These are phyloP conservation scores for Syzygium aqueum DNA, from an alignment of 345 rosid genomes.

Conservation along the genomic window DNA sequence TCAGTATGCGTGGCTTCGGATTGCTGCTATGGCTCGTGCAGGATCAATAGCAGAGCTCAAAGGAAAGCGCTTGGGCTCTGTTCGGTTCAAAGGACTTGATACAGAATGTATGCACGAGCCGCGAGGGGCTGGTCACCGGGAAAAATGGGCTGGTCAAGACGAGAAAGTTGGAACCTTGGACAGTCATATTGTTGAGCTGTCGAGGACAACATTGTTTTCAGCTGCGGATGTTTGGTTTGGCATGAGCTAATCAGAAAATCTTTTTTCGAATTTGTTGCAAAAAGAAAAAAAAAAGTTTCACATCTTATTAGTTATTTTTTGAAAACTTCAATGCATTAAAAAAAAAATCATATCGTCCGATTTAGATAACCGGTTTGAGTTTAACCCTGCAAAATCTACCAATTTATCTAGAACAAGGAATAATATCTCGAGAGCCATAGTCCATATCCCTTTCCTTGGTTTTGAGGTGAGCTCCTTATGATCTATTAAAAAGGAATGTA, in stretches of 20 bases:
- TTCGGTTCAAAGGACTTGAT: not conserved
- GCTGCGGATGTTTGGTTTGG: not conserved
- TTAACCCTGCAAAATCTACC: not conserved
- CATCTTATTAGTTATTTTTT: not conserved
- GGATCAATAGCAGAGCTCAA: not conserved
- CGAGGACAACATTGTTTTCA: not conserved
- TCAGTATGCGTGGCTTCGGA: not conserved
- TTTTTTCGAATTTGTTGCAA: not conserved
- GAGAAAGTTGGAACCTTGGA: not conserved
- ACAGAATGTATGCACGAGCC: not conserved
- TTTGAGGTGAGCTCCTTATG: not conserved
- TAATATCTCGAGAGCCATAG: accelerated
- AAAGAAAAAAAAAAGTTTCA: not conserved
- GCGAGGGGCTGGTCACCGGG: not conserved
- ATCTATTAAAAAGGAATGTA: no score
- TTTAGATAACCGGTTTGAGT: accelerated
- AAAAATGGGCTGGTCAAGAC: not conserved
- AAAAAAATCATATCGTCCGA: accelerated
- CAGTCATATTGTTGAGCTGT: not conserved
- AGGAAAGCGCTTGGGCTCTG: not conserved
- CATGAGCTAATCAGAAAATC: not conserved
- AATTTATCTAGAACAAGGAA: no score
- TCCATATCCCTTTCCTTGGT: not conserved
- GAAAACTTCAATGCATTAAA: not conserved
- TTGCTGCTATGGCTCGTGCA: not conserved